phyloP scores from a whole-genome alignment of 2,329 filamentous ascomycete genomes.

The Aureobasidium sp. region DNA sequence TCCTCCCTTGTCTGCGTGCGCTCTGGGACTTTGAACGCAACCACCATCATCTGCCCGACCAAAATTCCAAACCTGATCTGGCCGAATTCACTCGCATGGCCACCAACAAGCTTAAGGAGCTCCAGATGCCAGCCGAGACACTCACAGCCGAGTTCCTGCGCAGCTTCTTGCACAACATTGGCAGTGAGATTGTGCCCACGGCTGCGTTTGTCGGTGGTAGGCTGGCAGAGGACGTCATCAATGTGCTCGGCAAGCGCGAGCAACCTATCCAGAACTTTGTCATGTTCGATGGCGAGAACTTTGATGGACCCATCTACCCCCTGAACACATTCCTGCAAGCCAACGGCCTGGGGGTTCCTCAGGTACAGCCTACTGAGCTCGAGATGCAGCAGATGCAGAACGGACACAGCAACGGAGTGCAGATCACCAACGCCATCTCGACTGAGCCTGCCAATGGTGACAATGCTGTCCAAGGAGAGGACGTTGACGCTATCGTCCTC shows the following conservation, averaged over 20 bases:
- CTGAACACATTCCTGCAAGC: slow-evolving; percentile 18
- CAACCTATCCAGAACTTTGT: slow-evolving; percentile 95
- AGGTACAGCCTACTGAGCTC: slow-evolving; percentile 1
- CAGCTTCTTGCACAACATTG: slow-evolving; percentile 79
- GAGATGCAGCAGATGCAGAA: slow-evolving; percentile 8
- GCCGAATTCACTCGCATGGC: slow-evolving; percentile 70
- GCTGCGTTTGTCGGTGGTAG: slow-evolving; percentile 84
- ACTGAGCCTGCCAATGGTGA: neutral
- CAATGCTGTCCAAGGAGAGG: neutral
- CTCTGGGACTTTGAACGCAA: slow-evolving; percentile 74
- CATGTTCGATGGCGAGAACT: slow-evolving; percentile 78
- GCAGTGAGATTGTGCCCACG: slow-evolving; percentile 76
- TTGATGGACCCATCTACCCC: slow-evolving; percentile 67
- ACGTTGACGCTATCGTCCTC: neutral
- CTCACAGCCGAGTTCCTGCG: slow-evolving; percentile 59
- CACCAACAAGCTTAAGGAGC: slow-evolving; percentile 68
- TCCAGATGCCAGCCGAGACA: slow-evolving; percentile 39
- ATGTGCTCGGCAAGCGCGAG: slow-evolving; percentile 82
- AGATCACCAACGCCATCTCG: neutral
- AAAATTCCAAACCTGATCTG: slow-evolving; percentile 56
- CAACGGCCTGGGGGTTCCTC: neutral
- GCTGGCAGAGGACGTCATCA: slow-evolving; percentile 94
- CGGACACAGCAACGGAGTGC: neutral
- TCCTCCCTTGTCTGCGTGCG: slow-evolving; percentile 78
- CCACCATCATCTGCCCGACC: slow-evolving; percentile 36